Percentiles rank a stretch among this genome's conserved stretches.
These are phyloP conservation scores for Prunus mongolica DNA, from an alignment of 306 rosid genomes.

Conservation along the genomic window DNA sequence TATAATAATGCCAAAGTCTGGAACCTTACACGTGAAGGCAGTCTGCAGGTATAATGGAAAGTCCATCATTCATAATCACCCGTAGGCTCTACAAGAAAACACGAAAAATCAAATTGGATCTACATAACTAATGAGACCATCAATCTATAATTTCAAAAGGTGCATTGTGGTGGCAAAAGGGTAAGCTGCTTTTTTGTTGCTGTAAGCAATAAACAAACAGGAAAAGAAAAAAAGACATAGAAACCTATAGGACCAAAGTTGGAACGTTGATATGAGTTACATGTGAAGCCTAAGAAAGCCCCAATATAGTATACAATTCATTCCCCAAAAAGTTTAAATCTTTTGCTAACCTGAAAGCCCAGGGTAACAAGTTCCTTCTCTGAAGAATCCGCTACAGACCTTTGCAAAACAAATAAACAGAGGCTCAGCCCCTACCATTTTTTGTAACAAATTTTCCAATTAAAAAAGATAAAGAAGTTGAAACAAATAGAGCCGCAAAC, in stretches of 20 bases:
- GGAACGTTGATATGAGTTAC: not conserved
- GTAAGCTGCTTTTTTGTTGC: not conserved
- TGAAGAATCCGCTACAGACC: conserved; percentile 88
- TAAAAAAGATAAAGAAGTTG: conserved; percentile 6
- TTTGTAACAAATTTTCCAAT: not conserved
- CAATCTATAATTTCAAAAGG: not conserved
- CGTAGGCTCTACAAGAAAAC: conserved; percentile 58
- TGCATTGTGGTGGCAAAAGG: not conserved
- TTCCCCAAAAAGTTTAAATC: conserved; percentile 7
- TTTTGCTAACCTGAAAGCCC: conserved; percentile 82
- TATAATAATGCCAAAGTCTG: conserved; percentile 8
- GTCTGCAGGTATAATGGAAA: conserved; percentile 71
- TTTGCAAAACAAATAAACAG: conserved; percentile 11
- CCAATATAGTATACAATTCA: not conserved
- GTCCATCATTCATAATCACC: conserved; percentile 92
- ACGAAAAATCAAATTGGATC: not conserved
- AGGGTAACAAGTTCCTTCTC: conserved; percentile 93
- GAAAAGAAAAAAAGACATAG: not conserved
- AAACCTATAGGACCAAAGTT: not conserved
- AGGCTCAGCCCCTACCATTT: not conserved
- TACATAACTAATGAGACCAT: not conserved
- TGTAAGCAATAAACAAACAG: not conserved
- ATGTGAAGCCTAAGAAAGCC: not conserved
- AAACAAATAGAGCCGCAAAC: conserved; percentile 16
- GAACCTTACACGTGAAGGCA: conserved; percentile 86